These are phyloP conservation scores for Amborella trichopoda DNA, from an alignment of 164 flowering plant species.

Conservation along the genomic window DNA sequence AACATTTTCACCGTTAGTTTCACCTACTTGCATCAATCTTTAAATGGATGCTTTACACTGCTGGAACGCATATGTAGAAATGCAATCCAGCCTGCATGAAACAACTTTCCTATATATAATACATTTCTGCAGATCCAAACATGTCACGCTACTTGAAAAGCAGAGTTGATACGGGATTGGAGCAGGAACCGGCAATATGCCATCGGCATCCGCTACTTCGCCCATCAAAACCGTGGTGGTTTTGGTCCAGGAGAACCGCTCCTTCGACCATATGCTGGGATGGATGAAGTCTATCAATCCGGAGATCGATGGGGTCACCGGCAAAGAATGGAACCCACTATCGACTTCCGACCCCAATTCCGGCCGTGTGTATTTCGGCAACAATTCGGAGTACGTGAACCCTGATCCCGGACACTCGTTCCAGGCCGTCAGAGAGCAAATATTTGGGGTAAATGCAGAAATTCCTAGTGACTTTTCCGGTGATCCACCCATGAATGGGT, in stretches of 20 bases:
- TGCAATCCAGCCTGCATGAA: too few relatives aligned
- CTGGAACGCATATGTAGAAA: too few relatives aligned
- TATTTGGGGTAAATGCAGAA: conserved; percentile 30
- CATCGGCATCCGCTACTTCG: conserved; percentile 8
- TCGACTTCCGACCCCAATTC: conserved; percentile 41
- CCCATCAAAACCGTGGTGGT: conserved; percentile 83
- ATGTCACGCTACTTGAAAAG: too few relatives aligned
- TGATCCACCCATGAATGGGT: conserved; percentile 47
- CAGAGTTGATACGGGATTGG: too few relatives aligned
- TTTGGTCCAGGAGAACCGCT: conserved; percentile 76
- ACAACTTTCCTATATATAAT: too few relatives aligned
- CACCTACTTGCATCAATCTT: too few relatives aligned
- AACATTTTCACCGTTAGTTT: too few relatives aligned
- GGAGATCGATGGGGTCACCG: conserved; percentile 66
- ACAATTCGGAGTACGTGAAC: conserved; percentile 36
- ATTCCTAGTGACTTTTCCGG: neutral
- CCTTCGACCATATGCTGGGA: conserved; percentile 88
- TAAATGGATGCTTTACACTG: too few relatives aligned
- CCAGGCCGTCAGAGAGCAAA: conserved; percentile 49
- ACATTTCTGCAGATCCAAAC: too few relatives aligned
- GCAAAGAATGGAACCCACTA: conserved; percentile 48
- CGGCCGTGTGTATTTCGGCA: conserved; percentile 17
- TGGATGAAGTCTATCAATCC: conserved; percentile 83
- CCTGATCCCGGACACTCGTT: conserved; percentile 76
- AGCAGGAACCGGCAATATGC: too few relatives aligned